phyloP scores from a whole-genome alignment of 2,329 filamentous ascomycete species.

The Cadophora sp. region DNA sequence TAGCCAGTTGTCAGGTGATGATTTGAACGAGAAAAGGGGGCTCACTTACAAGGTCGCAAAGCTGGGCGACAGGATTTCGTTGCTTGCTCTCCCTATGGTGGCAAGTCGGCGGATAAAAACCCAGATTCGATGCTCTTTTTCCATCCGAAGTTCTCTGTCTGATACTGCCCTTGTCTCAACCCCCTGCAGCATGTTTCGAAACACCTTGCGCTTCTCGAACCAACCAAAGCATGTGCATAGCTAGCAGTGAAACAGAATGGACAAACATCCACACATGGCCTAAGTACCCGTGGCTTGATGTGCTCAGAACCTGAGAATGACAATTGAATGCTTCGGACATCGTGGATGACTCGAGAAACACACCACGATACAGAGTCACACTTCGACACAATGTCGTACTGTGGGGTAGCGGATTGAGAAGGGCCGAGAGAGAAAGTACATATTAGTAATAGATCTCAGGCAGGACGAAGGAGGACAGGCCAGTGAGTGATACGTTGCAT shows the following conservation, averaged over 20 bases:
- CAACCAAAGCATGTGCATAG: constrained; percentile 22
- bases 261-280: constrained; percentile 17
- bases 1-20: background rate
- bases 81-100: background rate
- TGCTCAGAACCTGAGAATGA: constrained; percentile 10
- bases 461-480: constrained; percentile 9
- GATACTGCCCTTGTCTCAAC: constrained; percentile 22
- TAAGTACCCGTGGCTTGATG: constrained; percentile 13
- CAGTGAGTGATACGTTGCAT: constrained; percentile 23
- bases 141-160: constrained; percentile 27
- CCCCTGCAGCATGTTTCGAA: constrained; percentile 13
- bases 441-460: constrained; percentile 9
- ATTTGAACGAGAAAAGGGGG: background rate
- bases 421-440: constrained; percentile 16
- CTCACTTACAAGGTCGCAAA: background rate
- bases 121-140: constrained; percentile 6
- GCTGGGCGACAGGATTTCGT: background rate
- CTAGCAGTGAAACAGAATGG: constrained; percentile 16
- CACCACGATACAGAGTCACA: constrained; percentile 24
- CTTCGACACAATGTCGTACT: constrained; percentile 6
- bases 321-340: constrained; percentile 2
- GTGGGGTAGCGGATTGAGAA: constrained; percentile 20
- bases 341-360: constrained; percentile 15
- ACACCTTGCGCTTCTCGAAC: background rate
- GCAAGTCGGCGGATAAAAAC: background rate